Conservation (phyloP, 768 basidiomycete species). For the Solioccasus polychromus region DNA sequence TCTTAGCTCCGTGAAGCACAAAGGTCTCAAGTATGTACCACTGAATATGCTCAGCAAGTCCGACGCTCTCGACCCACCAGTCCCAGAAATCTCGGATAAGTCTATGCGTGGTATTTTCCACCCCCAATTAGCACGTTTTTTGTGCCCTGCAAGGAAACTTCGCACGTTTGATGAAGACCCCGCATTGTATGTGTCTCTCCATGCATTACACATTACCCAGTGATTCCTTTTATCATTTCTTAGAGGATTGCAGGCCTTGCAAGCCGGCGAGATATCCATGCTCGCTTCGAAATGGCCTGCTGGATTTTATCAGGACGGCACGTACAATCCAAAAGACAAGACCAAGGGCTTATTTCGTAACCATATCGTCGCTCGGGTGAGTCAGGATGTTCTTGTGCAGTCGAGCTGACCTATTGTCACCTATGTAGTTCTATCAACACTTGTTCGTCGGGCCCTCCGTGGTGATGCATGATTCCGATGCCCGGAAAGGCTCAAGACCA, state of each 20-base stretch:
- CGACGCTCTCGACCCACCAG: not conserved
- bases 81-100: constrained; percentile 1
- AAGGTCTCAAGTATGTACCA: not conserved
- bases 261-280: not conserved
- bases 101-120: constrained; percentile 4
- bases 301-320: not conserved
- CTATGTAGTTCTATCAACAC: constrained; percentile 2
- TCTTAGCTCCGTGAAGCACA: not conserved
- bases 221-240: not conserved
- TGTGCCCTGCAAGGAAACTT: not conserved
- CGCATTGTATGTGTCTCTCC: not conserved
- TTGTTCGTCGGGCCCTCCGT: not conserved
- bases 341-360: not conserved
- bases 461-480: not conserved
- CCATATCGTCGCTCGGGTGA: not conserved
- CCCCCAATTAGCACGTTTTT: not conserved
- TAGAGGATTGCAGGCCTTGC: not conserved
- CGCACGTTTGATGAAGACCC: not conserved
- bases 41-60: not conserved
- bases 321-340: not conserved
- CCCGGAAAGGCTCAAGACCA: not conserved
- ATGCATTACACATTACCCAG: not conserved
- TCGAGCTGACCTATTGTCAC: not conserved
- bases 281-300: constrained; percentile 1
- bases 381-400: not conserved